A percentile compares a stretch with the other conserved stretches of the same genome.
phyloP scores from a whole-genome alignment of 768 basidiomycete genomes.

The Mycena chlorophos region DNA sequence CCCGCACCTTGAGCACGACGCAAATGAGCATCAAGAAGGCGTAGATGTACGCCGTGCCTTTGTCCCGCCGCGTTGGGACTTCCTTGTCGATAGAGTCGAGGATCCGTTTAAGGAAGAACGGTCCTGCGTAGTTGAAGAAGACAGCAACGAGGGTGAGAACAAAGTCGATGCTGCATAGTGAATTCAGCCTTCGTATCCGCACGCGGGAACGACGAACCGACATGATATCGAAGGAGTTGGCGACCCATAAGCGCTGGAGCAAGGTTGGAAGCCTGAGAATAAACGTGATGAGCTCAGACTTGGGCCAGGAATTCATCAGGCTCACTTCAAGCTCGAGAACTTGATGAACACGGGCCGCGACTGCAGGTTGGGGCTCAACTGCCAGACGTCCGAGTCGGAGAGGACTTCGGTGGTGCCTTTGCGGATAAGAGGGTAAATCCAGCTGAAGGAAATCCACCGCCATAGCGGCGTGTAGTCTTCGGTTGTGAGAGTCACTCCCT shows the following conservation, averaged over 20 bases:
- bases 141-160: slow-evolving; percentile 68
- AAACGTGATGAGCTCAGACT: slow-evolving; percentile 1
- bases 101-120: slow-evolving; percentile 71
- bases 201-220: slow-evolving; percentile 22
- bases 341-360: slow-evolving; percentile 62
- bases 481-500: slow-evolving; percentile 60
- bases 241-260: slow-evolving; percentile 41
- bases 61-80: slow-evolving; percentile 48
- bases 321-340: slow-evolving; percentile 30
- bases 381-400: slow-evolving; percentile 56
- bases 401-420: slow-evolving; percentile 5
- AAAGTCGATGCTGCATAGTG: slow-evolving; percentile 52
- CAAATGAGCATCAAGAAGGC: slow-evolving; percentile 72
- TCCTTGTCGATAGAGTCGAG: slow-evolving; percentile 33
- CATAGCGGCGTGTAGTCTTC: slow-evolving; percentile 77
- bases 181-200: neutral
- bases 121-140: slow-evolving; percentile 72
- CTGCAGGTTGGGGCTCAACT: slow-evolving; percentile 65
- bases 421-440: slow-evolving; percentile 63
- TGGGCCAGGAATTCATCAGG: neutral
- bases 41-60: slow-evolving; percentile 70
- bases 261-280: slow-evolving; percentile 38
- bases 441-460: slow-evolving; percentile 70
- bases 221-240: slow-evolving; percentile 49
- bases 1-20: slow-evolving; percentile 49